Percentiles rank a stretch among this genome's conserved stretches.
These are phyloP conservation scores for Pseudocercospora cruenta DNA, from an alignment of 2,329 filamentous ascomycete genomes.

Conservation along the genomic window DNA sequence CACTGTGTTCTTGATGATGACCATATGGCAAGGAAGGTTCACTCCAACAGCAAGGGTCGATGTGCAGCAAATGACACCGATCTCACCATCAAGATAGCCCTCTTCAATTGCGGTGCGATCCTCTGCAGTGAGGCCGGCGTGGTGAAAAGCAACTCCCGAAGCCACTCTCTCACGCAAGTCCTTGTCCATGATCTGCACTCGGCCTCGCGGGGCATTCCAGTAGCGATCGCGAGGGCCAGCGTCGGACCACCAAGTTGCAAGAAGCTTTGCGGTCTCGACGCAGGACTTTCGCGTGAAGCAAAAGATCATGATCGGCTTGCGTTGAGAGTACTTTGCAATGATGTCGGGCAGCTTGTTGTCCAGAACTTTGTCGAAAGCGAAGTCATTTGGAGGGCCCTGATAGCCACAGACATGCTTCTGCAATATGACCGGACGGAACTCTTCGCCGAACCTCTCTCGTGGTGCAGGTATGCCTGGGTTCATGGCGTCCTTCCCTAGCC, in stretches of 20 bases:
- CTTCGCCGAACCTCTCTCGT: constrained; percentile 73
- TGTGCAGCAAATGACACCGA: constrained; percentile 83
- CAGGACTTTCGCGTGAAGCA: constrained; percentile 77
- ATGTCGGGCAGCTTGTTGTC: constrained; percentile 67
- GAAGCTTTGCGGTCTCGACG: constrained; percentile 66
- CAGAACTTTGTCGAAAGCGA: constrained; percentile 72
- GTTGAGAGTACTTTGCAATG: constrained; percentile 66
- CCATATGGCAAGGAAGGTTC: constrained; percentile 67
- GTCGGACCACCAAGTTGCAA: constrained; percentile 68
- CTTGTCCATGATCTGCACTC: constrained; percentile 58
- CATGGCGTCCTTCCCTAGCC: constrained; percentile 70
- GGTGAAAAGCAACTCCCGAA: constrained; percentile 77
- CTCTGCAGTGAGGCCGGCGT: constrained; percentile 69
- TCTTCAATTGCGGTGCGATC: constrained; percentile 71
- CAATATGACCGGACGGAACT: constrained; percentile 76
- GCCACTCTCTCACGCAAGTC: constrained; percentile 51
- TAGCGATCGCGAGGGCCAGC: constrained; percentile 56
- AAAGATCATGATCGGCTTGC: constrained; percentile 81
- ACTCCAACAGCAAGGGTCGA: constrained; percentile 83
- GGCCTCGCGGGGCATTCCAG: constrained; percentile 64
- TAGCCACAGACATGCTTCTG: constrained; percentile 78
- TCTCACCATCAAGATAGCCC: constrained; percentile 69
- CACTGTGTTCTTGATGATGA: constrained; percentile 79
- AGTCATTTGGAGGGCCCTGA: constrained; percentile 65
- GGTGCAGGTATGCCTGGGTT: constrained; percentile 66